These are phyloP conservation scores for Rhizopogon sp. DNA, from an alignment of 768 basidiomycete species.

Conservation along the genomic window DNA sequence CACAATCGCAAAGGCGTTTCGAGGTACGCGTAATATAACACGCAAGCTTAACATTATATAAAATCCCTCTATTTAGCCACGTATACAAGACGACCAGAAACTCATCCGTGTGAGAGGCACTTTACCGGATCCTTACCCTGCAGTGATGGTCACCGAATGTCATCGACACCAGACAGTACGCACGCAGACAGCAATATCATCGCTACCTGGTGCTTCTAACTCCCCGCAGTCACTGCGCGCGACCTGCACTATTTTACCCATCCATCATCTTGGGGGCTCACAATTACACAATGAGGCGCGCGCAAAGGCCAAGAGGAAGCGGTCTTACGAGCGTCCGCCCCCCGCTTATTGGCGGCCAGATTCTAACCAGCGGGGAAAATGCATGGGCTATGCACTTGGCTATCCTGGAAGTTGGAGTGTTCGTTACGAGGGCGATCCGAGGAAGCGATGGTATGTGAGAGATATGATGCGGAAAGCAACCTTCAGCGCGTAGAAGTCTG, in stretches of 20 bases:
- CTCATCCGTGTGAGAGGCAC: background rate
- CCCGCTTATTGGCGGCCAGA: constrained; percentile 27
- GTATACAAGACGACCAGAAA: constrained; percentile 7
- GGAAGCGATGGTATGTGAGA: constrained; percentile 15
- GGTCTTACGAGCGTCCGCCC: constrained; percentile 10
- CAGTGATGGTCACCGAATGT: constrained; percentile 20
- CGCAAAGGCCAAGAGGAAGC: constrained; percentile 4
- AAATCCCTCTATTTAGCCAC: constrained; percentile 6
- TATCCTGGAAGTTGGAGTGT: constrained; percentile 26
- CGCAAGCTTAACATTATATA: background rate
- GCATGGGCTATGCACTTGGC: constrained; percentile 25
- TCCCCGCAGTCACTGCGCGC: constrained; percentile 22
- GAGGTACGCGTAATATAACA: constrained; percentile 11
- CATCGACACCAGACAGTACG: background rate
- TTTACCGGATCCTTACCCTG: constrained; percentile 7
- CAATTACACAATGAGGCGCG: background rate
- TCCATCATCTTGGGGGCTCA: constrained; percentile 6
- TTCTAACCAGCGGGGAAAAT: constrained; percentile 13
- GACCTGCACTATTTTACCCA: constrained; percentile 13
- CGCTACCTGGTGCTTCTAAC: background rate
- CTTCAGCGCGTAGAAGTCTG: background rate
- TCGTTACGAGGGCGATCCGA: constrained; percentile 5
- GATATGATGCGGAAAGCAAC: constrained; percentile 23
- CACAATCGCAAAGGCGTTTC: constrained; percentile 14
- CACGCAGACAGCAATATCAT: background rate